Base-by-base conservation (phyloP, 148 eudicot species). In the Camellia lanceoleosa region DNA sequence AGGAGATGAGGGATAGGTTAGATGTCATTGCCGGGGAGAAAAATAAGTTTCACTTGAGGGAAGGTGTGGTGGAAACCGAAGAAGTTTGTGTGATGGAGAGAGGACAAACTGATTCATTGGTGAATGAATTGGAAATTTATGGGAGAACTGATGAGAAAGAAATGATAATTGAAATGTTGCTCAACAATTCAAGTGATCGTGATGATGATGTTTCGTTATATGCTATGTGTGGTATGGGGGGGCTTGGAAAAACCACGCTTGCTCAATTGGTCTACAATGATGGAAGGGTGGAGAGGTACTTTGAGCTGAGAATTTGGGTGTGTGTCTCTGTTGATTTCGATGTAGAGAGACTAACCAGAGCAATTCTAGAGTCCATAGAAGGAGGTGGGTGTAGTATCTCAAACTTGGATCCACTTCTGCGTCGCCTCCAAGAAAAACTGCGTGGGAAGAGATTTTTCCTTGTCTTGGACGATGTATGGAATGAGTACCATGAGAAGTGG, bases 201-300 rank as follows among this genome's bases (percentile, higher is more conserved):
- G 44, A 16, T 38, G 11, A 16, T 16, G n/a, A 47, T 47, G 51
- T 75, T 8, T 54, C 66, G 43, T 79, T 80, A 4, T 7, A 20
- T 55, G 43, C 74, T 1, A 80, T 80, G 10, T n/a, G 15, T 7
- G 83, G 83, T 0, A 80, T 80, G 66, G 79, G 83, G 5, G 83
- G 83, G 1, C 12, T 47, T 4, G 51, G 51, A 47, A 47, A 47
- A 7, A 47, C 51, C 51, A 47, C 74, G 0, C 74, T 80, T 38
- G 73, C 66, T 18, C 64, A 66, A 23, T n/a, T 80, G 56, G 78
- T 74, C 3, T 80, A 63, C 44, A 65, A 74, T 74, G 82, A 80
- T 65, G 58, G 18, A 1, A 42, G 78, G 23, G 15, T 54, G 41
- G 16, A 16, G 6, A 5, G 7, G 0, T 42, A 66, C 11, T 80